Conservation (phyloP, 1,284 basidiomycete species). For the Melanopsichium pennsylvanicum region DNA sequence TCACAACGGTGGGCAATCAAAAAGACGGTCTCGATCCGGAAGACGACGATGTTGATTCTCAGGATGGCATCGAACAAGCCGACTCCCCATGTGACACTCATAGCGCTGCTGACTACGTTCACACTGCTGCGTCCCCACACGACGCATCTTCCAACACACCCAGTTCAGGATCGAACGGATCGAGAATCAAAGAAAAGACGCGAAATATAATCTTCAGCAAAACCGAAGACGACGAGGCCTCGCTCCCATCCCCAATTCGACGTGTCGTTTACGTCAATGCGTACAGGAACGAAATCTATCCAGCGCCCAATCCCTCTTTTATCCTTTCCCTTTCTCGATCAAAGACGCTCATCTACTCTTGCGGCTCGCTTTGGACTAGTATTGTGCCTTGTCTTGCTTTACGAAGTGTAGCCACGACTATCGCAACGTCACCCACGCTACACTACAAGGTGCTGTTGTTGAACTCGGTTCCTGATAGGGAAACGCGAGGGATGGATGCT, state of each 20-base stretch:
- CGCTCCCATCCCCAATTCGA: conserved; percentile 55
- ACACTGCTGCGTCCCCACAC: background rate
- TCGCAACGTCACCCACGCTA: conserved; percentile 78
- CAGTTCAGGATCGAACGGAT: no score
- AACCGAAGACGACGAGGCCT: conserved; percentile 68
- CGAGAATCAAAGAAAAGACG: conserved; percentile 11
- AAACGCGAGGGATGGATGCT: conserved; percentile 84
- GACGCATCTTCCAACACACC: no score
- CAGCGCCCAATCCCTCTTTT: conserved; percentile 83
- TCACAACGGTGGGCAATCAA: conserved; percentile 46
- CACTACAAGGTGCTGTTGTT: conserved; percentile 84
- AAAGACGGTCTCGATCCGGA: conserved; percentile 55
- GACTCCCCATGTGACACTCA: conserved; percentile 20
- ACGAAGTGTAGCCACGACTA: conserved; percentile 79
- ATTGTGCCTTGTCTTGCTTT: conserved; percentile 90
- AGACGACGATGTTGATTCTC: conserved; percentile 47
- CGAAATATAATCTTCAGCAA: conserved; percentile 78
- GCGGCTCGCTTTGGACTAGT: conserved; percentile 84
- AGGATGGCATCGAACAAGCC: conserved; percentile 26
- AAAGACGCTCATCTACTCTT: conserved; percentile 84
- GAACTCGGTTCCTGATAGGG: conserved; percentile 87
- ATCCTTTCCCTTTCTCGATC: conserved; percentile 74
- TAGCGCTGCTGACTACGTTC: conserved; percentile 14
- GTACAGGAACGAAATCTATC: conserved; percentile 76
- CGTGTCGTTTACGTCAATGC: conserved; percentile 90